Conservation (phyloP, 23 red algal species). For the Cyanidiococcus yangmingshanensis region DNA sequence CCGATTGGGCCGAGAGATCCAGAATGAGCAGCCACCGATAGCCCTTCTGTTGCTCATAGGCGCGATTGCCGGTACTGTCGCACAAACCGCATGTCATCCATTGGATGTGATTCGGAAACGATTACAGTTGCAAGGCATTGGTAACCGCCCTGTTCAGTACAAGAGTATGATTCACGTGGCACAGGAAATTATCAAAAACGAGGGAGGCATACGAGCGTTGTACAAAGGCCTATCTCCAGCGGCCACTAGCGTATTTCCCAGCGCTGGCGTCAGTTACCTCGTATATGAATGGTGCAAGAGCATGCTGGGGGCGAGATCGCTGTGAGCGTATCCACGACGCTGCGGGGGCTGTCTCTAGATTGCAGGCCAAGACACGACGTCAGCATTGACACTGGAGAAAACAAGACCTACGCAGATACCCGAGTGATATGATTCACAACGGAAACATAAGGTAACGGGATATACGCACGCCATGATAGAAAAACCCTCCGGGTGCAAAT, state of each 20-base stretch:
- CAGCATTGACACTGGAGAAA: no score
- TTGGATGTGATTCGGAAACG: constrained; percentile 82
- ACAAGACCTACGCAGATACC: no score
- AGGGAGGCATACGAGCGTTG: constrained; percentile 46
- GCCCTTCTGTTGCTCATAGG: constrained; percentile 51
- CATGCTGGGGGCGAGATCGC: constrained; percentile 41
- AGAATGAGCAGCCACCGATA: constrained; percentile 40
- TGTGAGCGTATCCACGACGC: constrained; percentile 16
- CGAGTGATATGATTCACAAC: no score
- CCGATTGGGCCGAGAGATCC: background rate
- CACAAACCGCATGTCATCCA: constrained; percentile 84
- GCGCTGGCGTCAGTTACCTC: constrained; percentile 69
- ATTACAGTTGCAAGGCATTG: constrained; percentile 82
- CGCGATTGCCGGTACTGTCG: constrained; percentile 63
- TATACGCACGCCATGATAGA: no score
- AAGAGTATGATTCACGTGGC: constrained; percentile 52
- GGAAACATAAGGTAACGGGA: no score
- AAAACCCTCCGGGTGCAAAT: no score
- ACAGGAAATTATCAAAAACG: constrained; percentile 43
- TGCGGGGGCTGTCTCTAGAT: no score
- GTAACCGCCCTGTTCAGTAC: constrained; percentile 68
- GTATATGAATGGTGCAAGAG: constrained; percentile 82
- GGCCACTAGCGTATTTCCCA: constrained; percentile 72
- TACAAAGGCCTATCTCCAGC: constrained; percentile 64
- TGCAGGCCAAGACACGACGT: no score